phyloP scores from a whole-genome alignment of 1,139 yeast genomes.

The Wickerhamomyces sp. region DNA sequence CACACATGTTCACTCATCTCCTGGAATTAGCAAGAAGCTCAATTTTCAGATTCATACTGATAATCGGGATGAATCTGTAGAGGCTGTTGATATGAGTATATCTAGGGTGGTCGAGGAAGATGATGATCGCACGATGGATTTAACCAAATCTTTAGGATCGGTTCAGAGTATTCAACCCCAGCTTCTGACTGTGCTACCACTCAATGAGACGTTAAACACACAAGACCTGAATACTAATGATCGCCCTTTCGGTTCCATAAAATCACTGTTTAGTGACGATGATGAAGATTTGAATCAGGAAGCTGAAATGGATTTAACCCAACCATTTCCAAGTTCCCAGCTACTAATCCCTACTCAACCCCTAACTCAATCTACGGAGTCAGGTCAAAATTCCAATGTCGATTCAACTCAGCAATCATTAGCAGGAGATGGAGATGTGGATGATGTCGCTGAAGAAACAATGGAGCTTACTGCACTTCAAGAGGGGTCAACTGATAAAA shows the following conservation, averaged over 20 bases:
- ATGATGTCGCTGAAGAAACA: constrained; percentile 7
- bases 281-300: constrained; percentile 12
- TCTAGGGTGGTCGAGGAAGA: constrained; percentile 13
- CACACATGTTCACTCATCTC: constrained; percentile 20
- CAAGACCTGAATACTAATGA: constrained; percentile 4
- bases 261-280: constrained; percentile 21
- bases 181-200: constrained; percentile 1
- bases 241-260: constrained; percentile 23
- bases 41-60: constrained; percentile 18
- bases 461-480: constrained; percentile 19
- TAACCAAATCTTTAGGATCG: constrained; percentile 24
- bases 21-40: constrained; percentile 8
- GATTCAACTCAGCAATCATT: neutral
- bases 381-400: neutral
- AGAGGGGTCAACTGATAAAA: constrained; percentile 16
- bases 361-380: neutral
- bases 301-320: constrained; percentile 21
- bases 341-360: constrained; percentile 1
- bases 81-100: constrained; percentile 19
- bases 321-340: constrained; percentile 6
- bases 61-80: constrained; percentile 16
- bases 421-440: constrained; percentile 1
- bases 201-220: constrained; percentile 2
- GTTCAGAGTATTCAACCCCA: constrained; percentile 13
- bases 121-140: constrained; percentile 27